These are phyloP conservation scores for Calonectria multiphialidica DNA, from an alignment of 2,329 filamentous ascomycete species.

Conservation along the genomic window DNA sequence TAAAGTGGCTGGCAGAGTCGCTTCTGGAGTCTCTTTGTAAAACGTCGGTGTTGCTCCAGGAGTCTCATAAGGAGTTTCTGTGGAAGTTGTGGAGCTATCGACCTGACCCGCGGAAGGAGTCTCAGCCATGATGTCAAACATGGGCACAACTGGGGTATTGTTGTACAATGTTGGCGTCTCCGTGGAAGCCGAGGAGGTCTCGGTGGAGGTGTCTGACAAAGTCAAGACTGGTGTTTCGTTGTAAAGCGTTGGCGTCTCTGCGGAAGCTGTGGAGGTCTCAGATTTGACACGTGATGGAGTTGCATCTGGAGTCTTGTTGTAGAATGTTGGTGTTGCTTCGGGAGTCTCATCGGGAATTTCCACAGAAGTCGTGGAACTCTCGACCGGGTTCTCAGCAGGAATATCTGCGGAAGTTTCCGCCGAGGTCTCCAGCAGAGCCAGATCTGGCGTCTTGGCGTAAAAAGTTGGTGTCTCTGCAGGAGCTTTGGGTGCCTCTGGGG, in stretches of 20 bases:
- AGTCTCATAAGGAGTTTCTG: not conserved
- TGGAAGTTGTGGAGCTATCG: too few relatives aligned
- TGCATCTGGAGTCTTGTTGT: not conserved
- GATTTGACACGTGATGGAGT: not conserved
- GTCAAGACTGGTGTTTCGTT: not conserved
- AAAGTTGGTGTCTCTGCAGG: not conserved
- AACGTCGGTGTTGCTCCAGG: not conserved
- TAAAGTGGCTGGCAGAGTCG: too few relatives aligned
- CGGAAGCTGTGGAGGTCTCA: not conserved
- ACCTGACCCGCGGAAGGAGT: too few relatives aligned
- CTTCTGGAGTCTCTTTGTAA: not conserved
- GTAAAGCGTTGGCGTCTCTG: not conserved
- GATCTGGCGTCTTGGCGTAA: not conserved
- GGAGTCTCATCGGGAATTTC: not conserved
- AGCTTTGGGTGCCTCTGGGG: not conserved
- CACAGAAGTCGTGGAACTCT: not conserved
- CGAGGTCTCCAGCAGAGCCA: not conserved
- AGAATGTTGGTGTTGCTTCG: not conserved
- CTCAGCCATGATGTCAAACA: too few relatives aligned
- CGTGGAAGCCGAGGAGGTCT: too few relatives aligned
- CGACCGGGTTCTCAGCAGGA: not conserved
- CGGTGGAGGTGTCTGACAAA: not conserved
- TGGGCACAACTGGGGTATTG: too few relatives aligned
- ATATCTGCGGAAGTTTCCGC: not conserved
- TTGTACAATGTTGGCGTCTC: too few relatives aligned